Evolutionary conservation across 768 basidiomycete genomes (phyloP).

Genomic region (Naganishia antarctica): DNA sequence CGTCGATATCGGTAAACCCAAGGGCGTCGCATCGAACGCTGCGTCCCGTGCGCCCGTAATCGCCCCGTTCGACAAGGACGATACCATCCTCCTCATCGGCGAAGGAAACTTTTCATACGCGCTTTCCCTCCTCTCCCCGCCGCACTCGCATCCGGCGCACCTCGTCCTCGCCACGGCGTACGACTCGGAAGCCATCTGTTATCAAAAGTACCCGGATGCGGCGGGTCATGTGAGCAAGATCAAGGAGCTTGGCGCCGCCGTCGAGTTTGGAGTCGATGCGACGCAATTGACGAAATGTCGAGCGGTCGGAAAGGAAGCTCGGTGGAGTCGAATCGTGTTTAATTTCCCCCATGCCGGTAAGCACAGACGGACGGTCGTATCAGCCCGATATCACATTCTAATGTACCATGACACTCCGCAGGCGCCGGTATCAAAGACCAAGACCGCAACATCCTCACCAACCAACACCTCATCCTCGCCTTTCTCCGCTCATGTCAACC

Average conservation of each 20-base stretch:
- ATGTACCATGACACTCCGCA: slow-evolving; percentile 44
- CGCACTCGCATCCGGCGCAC: slow-evolving; percentile 56
- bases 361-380: slow-evolving; percentile 32
- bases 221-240: slow-evolving; percentile 58
- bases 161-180: slow-evolving; percentile 80
- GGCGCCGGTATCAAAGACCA: slow-evolving; percentile 78
- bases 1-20: neutral
- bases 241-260: slow-evolving; percentile 59
- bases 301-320: slow-evolving; percentile 34
- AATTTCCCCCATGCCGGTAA: slow-evolving; percentile 94
- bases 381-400: slow-evolving; percentile 7
- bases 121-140: slow-evolving; percentile 61
- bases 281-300: slow-evolving; percentile 61
- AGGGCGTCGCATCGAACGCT: too few species aligned
- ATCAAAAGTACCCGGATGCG: slow-evolving; percentile 71
- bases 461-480: slow-evolving; percentile 74
- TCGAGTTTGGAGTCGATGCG: slow-evolving; percentile 82
- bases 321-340: slow-evolving; percentile 78
- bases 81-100: slow-evolving; percentile 61
- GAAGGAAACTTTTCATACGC: slow-evolving; percentile 93
- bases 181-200: slow-evolving; percentile 71
- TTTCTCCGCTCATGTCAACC: slow-evolving; percentile 71
- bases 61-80: slow-evolving; percentile 41
- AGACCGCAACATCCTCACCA: slow-evolving; percentile 83
- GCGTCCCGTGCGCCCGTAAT: neutral